Evolutionary conservation across 345 rosid species (phyloP).

Genomic region (Anacardium occidentale): DNA sequence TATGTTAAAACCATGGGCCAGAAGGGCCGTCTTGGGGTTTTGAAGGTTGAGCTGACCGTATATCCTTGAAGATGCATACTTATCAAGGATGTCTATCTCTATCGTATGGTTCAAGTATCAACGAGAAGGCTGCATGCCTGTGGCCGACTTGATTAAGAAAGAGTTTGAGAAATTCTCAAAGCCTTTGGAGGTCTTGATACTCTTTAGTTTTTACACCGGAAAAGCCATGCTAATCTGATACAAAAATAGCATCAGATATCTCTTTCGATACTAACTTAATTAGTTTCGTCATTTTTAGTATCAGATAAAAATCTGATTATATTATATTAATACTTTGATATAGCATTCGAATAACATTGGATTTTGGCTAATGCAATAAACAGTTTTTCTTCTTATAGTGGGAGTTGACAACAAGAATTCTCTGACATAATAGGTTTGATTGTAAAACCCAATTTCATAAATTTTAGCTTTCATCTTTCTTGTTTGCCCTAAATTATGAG

Average conservation of each 20-base stretch:
- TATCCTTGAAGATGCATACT: slow-evolving; percentile 65
- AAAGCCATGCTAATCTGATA: too few relatives aligned
- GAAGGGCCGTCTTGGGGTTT: too few relatives aligned
- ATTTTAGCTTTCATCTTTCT: slow-evolving; percentile 1
- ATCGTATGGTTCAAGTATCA: slow-evolving; percentile 81
- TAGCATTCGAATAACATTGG: too few relatives aligned
- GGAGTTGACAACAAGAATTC: slow-evolving; percentile 66
- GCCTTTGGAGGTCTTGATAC: slow-evolving; percentile 55
- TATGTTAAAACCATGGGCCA: too few relatives aligned
- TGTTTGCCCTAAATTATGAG: background rate
- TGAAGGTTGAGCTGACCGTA: too few relatives aligned
- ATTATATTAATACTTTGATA: too few relatives aligned
- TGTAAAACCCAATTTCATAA: slow-evolving; percentile 5
- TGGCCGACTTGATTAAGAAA: slow-evolving; percentile 79
- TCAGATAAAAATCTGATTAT: too few relatives aligned
- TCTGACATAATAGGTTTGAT: slow-evolving; percentile 83
- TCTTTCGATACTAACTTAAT: slow-evolving; percentile 32
- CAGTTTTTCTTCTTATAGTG: too few relatives aligned
- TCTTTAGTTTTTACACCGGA: too few relatives aligned
- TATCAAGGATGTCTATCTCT: slow-evolving; percentile 73
- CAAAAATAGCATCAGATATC: too few relatives aligned
- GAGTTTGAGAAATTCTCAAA: slow-evolving; percentile 66
- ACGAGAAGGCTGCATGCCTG: slow-evolving; percentile 76
- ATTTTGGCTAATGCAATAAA: slow-evolving; percentile 77
- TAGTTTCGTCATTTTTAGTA: too few relatives aligned